Percentiles rank a stretch among this genome's conserved stretches.
Evolutionary conservation across 148 eudicot genomes (phyloP).

Genomic region (Rheum nobile): DNA sequence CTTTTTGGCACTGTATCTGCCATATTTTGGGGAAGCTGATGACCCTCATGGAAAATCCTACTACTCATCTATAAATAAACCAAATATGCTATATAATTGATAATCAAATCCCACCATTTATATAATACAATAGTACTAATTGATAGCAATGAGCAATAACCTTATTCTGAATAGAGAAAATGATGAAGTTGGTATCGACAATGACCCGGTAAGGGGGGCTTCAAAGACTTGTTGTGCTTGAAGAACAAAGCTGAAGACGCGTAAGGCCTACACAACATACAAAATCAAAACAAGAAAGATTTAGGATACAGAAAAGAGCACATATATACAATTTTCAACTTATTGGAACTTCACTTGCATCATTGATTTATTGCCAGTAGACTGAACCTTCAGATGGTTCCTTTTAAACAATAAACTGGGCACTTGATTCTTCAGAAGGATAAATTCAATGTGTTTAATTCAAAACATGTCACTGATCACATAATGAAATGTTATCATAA

Average conservation of each 20-base stretch:
- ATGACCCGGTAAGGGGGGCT: slow-evolving; percentile 90
- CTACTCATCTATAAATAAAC: not conserved
- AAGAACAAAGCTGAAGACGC: slow-evolving; percentile 86
- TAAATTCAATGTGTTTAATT: too few relatives aligned
- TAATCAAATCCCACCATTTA: not conserved
- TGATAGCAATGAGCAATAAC: slow-evolving; percentile 27
- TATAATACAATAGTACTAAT: not conserved
- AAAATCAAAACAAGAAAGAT: slow-evolving; percentile 3
- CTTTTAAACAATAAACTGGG: too few relatives aligned
- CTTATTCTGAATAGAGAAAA: slow-evolving; percentile 92
- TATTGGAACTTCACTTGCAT: not conserved
- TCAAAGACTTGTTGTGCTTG: slow-evolving; percentile 74
- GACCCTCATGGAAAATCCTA: not conserved
- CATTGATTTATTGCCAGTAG: slow-evolving; percentile 1
- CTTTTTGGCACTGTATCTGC: not conserved
- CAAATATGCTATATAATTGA: not conserved
- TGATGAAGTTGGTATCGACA: slow-evolving; percentile 96
- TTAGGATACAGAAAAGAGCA: not conserved
- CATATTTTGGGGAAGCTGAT: not conserved
- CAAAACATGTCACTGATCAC: too few relatives aligned
- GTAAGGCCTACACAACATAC: slow-evolving; percentile 57
- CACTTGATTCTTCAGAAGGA: too few relatives aligned
- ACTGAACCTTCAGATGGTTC: too few relatives aligned
- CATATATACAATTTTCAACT: not conserved
- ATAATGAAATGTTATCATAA: too few relatives aligned